phyloP scores from a whole-genome alignment of 768 basidiomycete genomes.

The Suillus americanus region DNA sequence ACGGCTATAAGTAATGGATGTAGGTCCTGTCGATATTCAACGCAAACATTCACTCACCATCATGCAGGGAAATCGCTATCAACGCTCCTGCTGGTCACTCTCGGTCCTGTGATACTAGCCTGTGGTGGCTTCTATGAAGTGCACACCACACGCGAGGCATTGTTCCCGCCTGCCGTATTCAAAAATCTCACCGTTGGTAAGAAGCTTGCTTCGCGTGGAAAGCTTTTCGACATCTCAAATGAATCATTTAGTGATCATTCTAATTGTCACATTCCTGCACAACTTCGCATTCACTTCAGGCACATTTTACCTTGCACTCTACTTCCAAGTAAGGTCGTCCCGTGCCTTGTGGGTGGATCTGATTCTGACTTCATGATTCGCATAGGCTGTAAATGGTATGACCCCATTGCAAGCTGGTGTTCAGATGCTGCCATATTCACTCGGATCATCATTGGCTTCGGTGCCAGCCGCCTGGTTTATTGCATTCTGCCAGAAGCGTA shows the following conservation, averaged over 20 bases:
- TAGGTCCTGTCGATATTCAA: slow-evolving; percentile 37
- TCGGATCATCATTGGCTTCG: slow-evolving; percentile 82
- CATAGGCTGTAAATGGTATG: slow-evolving; percentile 66
- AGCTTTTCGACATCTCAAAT: slow-evolving; percentile 10
- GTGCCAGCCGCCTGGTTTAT: slow-evolving; percentile 88
- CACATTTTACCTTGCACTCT: slow-evolving; percentile 83
- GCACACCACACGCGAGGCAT: slow-evolving; percentile 61
- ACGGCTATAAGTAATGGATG: slow-evolving; percentile 69
- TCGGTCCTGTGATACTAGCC: slow-evolving; percentile 55
- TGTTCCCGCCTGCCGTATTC: slow-evolving; percentile 70
- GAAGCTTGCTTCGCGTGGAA: slow-evolving; percentile 19
- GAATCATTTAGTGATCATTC: slow-evolving; percentile 51
- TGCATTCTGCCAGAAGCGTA: slow-evolving; percentile 59
- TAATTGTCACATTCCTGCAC: slow-evolving; percentile 74
- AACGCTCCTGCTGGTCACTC: slow-evolving; percentile 58
- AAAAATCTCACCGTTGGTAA: slow-evolving; percentile 58
- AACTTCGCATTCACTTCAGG: slow-evolving; percentile 83
- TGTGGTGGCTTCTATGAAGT: slow-evolving; percentile 68
- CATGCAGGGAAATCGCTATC: slow-evolving; percentile 59
- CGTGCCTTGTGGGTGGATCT: slow-evolving; percentile 6
- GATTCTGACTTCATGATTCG: slow-evolving; percentile 8
- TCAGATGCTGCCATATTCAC: slow-evolving; percentile 78
- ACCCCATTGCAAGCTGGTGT: slow-evolving; percentile 74
- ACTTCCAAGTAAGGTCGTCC: slow-evolving; percentile 61
- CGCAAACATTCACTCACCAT: slow-evolving; percentile 10